These are phyloP conservation scores for Tephrocybe sp. DNA, from an alignment of 768 basidiomycete species.

Conservation along the genomic window DNA sequence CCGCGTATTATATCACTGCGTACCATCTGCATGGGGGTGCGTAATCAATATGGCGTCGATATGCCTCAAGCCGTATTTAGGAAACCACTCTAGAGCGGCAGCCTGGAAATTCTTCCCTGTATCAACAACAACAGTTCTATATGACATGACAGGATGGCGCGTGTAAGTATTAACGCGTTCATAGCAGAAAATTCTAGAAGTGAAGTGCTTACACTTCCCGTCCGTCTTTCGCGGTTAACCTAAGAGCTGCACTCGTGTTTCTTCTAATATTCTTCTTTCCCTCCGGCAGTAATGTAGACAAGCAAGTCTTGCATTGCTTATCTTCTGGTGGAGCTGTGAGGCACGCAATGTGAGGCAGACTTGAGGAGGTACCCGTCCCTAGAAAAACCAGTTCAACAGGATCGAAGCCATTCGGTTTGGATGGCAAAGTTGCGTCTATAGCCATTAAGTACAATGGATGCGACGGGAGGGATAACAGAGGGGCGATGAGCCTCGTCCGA, in stretches of 20 bases:
- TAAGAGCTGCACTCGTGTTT: constrained; percentile 76
- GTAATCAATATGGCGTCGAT: constrained; percentile 71
- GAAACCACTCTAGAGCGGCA: constrained; percentile 49
- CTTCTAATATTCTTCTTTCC: constrained; percentile 84
- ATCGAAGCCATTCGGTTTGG: background rate
- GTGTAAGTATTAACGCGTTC: too few species aligned
- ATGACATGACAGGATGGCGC: constrained; percentile 2
- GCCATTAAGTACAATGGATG: background rate
- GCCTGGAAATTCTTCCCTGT: constrained; percentile 83
- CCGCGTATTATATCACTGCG: constrained; percentile 8
- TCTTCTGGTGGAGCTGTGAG: constrained; percentile 64
- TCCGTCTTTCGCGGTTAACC: constrained; percentile 43
- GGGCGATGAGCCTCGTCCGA: background rate
- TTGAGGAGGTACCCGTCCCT: constrained; percentile 80
- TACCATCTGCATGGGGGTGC: constrained; percentile 84
- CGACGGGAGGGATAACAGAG: background rate
- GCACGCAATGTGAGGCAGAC: constrained; percentile 70
- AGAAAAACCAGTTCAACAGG: constrained; percentile 73
- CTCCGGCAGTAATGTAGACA: constrained; percentile 63
- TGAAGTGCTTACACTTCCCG: constrained; percentile 48
- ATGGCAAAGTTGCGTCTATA: constrained; percentile 2
- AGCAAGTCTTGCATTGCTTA: constrained; percentile 59
- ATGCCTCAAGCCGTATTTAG: constrained; percentile 67
- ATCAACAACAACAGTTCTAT: constrained; percentile 78
- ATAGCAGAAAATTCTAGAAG: background rate